Evolutionary conservation across 176 grass and related monocot species (phyloP), one percentile per base, ranked within the genome.

Genomic region (Pontederia paniculata): DNA sequence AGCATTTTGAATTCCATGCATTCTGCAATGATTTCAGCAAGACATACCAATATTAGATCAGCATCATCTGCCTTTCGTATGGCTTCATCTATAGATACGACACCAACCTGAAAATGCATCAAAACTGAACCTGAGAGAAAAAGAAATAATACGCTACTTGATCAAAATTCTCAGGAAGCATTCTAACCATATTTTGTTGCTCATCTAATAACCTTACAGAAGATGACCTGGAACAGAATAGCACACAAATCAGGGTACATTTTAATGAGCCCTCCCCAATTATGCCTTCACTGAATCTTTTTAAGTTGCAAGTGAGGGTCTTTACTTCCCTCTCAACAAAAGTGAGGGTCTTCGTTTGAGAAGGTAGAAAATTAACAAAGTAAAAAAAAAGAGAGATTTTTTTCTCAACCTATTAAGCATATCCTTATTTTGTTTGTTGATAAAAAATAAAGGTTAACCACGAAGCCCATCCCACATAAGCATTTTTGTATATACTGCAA

Each of bases 191-290:
- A 69, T 78, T 74, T 76, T 91, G 84, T 45, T 91, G 68, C 44
- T 78, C 79, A 69, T 97, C 93, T 62, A 97, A 72, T 20, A 97
- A 72, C 86, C 93, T 91, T 54, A 97, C 83, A 12, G 86, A 87
- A 0, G 86, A 74, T 51, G 93, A 76, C 80, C 93, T 91, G 57
- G 44, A 55, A 42, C 1, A 66, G 43, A 25, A 53, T 41, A 67
- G 19, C 54, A 18, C 22, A 14, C 46, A 63, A 1, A 21, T 47
- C 19, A 47, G 28, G 28, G 28, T 5, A 37, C 28, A 5, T 2
- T n/a, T 8, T 23, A 16, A 23, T 5, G 9, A 15, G 21, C 1
- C 10, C 20, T 21, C 45, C 14, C 17, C 13, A 63, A 8, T 63
- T 45, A 19, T 10, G 60, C 2, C 2, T 23, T 4, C 46, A 13